phyloP scores from a whole-genome alignment of 345 rosid species.

The Erodium maritimum region DNA sequence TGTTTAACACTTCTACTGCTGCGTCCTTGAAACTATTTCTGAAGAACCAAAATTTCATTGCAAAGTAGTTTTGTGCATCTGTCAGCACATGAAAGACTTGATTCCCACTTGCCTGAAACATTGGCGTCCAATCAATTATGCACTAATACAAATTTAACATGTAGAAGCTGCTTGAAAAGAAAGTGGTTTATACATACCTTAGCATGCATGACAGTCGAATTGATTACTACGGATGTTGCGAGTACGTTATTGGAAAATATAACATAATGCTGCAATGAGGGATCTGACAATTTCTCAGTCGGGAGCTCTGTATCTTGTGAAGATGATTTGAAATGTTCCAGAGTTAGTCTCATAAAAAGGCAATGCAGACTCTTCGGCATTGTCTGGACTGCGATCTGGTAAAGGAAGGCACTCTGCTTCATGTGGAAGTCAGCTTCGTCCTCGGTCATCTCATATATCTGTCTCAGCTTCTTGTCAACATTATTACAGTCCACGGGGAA shows the following conservation, averaged over 20 bases:
- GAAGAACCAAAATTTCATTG: slow-evolving; percentile 82
- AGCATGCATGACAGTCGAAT: slow-evolving; percentile 67
- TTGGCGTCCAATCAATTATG: slow-evolving; percentile 17
- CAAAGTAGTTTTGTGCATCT: slow-evolving; percentile 68
- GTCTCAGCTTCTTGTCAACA: slow-evolving; percentile 87
- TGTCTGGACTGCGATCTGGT: slow-evolving; percentile 83
- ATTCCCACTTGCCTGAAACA: slow-evolving; percentile 69
- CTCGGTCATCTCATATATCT: slow-evolving; percentile 75
- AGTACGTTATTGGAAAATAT: slow-evolving; percentile 72
- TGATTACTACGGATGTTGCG: slow-evolving; percentile 84
- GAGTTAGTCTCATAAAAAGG: slow-evolving; percentile 76
- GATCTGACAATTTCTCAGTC: slow-evolving; percentile 50
- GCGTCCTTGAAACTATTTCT: slow-evolving; percentile 56
- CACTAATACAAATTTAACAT: slow-evolving; percentile 5
- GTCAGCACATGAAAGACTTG: slow-evolving; percentile 87
- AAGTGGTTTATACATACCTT: slow-evolving; percentile 28
- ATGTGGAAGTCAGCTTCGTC: slow-evolving; percentile 72
- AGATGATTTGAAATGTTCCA: slow-evolving; percentile 62
- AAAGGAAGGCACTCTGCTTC: slow-evolving; percentile 22
- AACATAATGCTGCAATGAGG: slow-evolving; percentile 55
- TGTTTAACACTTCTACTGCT: slow-evolving; percentile 52
- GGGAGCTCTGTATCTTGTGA: slow-evolving; percentile 31
- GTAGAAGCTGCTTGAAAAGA: slow-evolving; percentile 6
- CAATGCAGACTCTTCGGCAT: slow-evolving; percentile 95
- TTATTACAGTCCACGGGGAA: slow-evolving; percentile 69